These are phyloP conservation scores for Cystofilobasidium macerans DNA, from an alignment of 768 basidiomycete species.

Conservation along the genomic window DNA sequence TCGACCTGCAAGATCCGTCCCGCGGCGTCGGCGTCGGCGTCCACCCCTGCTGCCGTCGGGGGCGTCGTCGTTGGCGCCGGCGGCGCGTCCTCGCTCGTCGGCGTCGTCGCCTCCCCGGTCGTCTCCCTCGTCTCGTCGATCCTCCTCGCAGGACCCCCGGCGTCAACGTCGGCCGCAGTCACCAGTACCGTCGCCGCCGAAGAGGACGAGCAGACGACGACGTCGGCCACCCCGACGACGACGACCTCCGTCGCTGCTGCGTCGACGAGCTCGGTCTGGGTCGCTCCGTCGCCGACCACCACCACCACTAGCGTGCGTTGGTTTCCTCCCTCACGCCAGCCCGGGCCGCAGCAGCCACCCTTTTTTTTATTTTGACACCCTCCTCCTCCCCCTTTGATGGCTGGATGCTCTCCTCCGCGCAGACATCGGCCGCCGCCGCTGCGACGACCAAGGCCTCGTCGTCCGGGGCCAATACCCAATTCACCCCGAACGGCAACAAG, in stretches of 20 bases:
- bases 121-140: background rate
- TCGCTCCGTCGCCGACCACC: background rate
- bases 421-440: constrained; percentile 6
- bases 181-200: background rate
- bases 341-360: background rate
- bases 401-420: too few relatives aligned
- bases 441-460: constrained; percentile 12
- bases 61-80: too few relatives aligned
- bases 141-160: too few relatives aligned
- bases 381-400: background rate
- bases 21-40: background rate
- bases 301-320: background rate
- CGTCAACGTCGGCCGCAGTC: background rate
- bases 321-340: background rate
- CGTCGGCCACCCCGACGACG: background rate
- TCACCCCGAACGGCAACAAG: constrained; percentile 8
- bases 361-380: background rate
- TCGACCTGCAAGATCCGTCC: constrained; percentile 17
- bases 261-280: constrained; percentile 3
- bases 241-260: constrained; percentile 2
- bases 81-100: too few relatives aligned
- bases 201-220: background rate
- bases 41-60: background rate
- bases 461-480: background rate
- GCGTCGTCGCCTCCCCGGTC: too few relatives aligned